Evolutionary conservation across 805 yeast species (phyloP), one percentile per base, ranked within the genome.

Genomic region (Hagleromyces aurorensis): DNA sequence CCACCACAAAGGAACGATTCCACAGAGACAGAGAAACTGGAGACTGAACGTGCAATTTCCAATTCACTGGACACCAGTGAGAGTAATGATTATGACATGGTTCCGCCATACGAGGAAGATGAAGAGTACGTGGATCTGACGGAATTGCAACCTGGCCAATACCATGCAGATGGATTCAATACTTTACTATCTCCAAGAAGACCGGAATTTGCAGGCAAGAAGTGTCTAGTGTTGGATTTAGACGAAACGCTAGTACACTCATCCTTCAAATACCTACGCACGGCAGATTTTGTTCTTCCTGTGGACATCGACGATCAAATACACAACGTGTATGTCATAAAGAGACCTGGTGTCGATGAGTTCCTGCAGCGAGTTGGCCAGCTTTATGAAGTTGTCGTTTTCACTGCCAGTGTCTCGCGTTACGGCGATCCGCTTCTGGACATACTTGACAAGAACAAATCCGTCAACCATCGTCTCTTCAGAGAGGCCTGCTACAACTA

Each of bases 201-300:
- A 6, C 33, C 40, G 13, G 53, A 59, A 27, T 67, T 80, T 33
- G 61, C 67, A 29, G 70, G 71, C 33, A 77, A 81, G 35, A 91
- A 91, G 57, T 87, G 96, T 57, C 68, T 91, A 19, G 82, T 91
- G 9, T 66, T 91, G 32, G 99, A 91, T 59, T 64, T 91, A 40
- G 98, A 91, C 58, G 98, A 91, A 59, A 91, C 98, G 3, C 69
- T 91, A 36, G 98, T 91, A 18, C 99, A 91, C 57, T 83, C 95
- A 2, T 79, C 94, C 5, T 91, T 91, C 66, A 87, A 89, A 57
- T 85, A 79, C 55, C 69, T 91, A 34, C 74, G 93, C 36, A 80
- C 86, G 25, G 94, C 96, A 1, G 99, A 91, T 60, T 91, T 91
- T 60, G 93, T 93, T 26, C 84, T 91, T 28, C 97, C 98, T 10